phyloP scores from a whole-genome alignment of 2,329 filamentous ascomycete genomes.

The Dactylellina leptospora region DNA sequence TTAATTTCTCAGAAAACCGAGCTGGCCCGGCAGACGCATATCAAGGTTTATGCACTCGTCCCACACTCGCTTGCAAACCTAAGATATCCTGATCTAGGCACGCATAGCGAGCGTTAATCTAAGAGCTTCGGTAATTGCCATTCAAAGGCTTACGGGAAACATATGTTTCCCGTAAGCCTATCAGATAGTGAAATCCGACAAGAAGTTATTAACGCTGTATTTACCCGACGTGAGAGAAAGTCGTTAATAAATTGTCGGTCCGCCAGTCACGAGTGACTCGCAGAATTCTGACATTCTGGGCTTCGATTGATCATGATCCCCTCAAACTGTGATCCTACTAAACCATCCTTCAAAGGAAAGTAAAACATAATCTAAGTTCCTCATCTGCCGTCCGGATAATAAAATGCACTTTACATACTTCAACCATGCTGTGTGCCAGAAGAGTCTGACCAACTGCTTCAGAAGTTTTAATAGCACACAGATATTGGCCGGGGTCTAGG shows the following conservation, averaged over 20 bases:
- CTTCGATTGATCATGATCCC: neutral
- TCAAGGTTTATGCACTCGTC: neutral
- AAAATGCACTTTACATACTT: conserved; percentile 1
- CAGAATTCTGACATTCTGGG: neutral
- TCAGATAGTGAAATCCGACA: too few species aligned
- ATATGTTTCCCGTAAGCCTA: too few species aligned
- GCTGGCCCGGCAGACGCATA: neutral
- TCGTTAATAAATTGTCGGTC: too few species aligned
- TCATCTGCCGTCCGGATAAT: conserved; percentile 47
- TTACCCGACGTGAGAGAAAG: too few species aligned
- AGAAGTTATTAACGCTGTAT: too few species aligned
- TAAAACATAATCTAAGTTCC: neutral
- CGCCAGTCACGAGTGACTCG: too few species aligned
- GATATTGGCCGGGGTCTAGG: conserved; percentile 27
- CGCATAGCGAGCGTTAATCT: too few species aligned
- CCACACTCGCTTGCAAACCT: neutral
- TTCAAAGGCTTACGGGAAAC: too few species aligned
- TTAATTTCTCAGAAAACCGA: neutral
- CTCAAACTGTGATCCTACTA: neutral
- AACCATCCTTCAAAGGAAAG: neutral
- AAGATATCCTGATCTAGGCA: too few species aligned
- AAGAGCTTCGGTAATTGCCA: too few species aligned
- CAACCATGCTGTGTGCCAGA: conserved; percentile 5
- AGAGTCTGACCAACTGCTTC: conserved; percentile 11
- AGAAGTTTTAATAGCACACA: conserved; percentile 3